Base-by-base conservation (phyloP, 805 yeast genomes). In the Pichia ethanolica region DNA sequence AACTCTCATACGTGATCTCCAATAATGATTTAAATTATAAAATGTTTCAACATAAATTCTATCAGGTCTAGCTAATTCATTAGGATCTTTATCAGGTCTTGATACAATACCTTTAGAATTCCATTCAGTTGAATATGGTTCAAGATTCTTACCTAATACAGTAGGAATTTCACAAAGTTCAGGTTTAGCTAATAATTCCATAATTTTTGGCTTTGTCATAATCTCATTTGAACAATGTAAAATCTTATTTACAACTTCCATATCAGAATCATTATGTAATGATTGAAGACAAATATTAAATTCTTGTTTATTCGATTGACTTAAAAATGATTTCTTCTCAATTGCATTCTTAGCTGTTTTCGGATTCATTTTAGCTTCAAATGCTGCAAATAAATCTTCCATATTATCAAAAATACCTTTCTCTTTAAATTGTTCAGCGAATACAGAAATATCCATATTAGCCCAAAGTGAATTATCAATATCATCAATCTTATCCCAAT, bases 1-100 rank as follows among this genome's bases (percentile, higher is more conserved):
- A 0, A 97, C 95, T 53, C 96, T 72, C 69, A 91, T 85, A 63
- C 99, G 78, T 1, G 96, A 81, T 53, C 82, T 79, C 99, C 99
- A 95, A 64, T 93, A 93, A 54, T 81, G 82, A 55, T 86, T 86
- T 59, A 93, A 68, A 58, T 93, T 89, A 64, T 82, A 87, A 59
- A 89, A 83, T 48, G 90, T 72, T 59, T 86, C 95, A 55, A 95
- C 68, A 60, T 80, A 93, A 6, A 93, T 69, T 58, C 89, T 79
- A 63, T 93, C 99, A 0, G 96, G 86, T 51, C 98, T 73, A 38
- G 90, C 90, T 51, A 93, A 74, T 46, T 86, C 93, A 34, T 69
- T 67, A 1, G 89, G 83, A 64, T 86, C 86, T 60, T 84, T 86
- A 47, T 79, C 86, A 0, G 89, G 83, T 44, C 69, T 65, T 39